Evolutionary conservation across 1,284 basidiomycete genomes (phyloP).

Genomic region (Boletus albobrunnescens): DNA sequence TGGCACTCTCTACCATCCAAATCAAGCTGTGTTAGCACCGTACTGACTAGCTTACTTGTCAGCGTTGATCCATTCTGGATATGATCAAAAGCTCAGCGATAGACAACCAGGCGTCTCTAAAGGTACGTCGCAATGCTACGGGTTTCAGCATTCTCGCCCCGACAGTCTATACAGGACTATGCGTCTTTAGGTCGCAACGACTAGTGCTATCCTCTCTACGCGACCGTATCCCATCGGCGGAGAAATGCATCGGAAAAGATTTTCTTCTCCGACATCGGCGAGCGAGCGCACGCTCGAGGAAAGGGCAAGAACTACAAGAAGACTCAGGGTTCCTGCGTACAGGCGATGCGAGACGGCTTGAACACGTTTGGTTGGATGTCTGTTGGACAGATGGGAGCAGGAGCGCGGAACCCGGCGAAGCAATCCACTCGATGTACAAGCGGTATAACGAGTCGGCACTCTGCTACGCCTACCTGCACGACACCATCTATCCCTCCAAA

Average conservation of each 20-base stretch:
- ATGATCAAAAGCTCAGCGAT: not conserved
- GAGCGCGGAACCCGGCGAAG: slow-evolving; percentile 22
- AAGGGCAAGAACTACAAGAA: slow-evolving; percentile 26
- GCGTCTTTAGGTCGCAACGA: slow-evolving; percentile 22
- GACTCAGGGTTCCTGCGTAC: slow-evolving; percentile 16
- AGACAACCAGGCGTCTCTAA: not conserved
- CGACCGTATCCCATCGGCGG: slow-evolving; percentile 27
- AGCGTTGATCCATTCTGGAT: not conserved
- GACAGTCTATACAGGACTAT: slow-evolving; percentile 16
- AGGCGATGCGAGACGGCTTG: slow-evolving; percentile 15
- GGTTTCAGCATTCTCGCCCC: not conserved
- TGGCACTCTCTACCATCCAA: no score
- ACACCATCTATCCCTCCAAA: slow-evolving; percentile 16
- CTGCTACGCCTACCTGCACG: slow-evolving; percentile 30
- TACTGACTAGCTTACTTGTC: not conserved
- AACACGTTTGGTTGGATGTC: slow-evolving; percentile 30
- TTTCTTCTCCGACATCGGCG: slow-evolving; percentile 25
- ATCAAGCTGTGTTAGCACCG: no score
- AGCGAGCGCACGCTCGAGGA: not conserved
- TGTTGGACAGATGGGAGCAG: slow-evolving; percentile 29
- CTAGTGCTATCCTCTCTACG: slow-evolving; percentile 21
- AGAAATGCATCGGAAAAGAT: slow-evolving; percentile 22
- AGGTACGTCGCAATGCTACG: slow-evolving; percentile 5
- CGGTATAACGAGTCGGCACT: slow-evolving; percentile 26
- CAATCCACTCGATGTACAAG: slow-evolving; percentile 30